phyloP scores from a whole-genome alignment of 495 filamentous ascomycete species.

The Penicillium egyptiacum region DNA sequence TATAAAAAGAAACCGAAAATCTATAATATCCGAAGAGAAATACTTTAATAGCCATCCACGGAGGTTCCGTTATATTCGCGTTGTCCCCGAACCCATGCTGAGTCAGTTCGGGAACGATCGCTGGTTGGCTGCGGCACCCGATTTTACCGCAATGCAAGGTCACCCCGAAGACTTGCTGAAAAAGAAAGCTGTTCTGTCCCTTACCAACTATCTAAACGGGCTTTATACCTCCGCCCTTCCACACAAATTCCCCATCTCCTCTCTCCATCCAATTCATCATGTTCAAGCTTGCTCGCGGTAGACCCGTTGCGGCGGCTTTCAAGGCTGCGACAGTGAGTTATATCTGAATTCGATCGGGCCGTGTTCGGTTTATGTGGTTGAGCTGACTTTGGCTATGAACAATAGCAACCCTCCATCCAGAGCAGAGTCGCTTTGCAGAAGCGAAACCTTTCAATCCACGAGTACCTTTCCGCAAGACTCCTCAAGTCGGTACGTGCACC shows the following conservation, averaged over 20 bases:
- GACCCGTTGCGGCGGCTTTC: slow-evolving; percentile 65
- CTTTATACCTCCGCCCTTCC: slow-evolving; percentile 21
- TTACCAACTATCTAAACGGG: slow-evolving; percentile 3
- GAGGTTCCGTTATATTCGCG: slow-evolving; percentile 35
- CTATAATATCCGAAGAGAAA: background rate
- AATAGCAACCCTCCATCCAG: slow-evolving; percentile 50
- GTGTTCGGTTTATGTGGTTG: slow-evolving; percentile 16
- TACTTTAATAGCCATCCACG: slow-evolving; percentile 9
- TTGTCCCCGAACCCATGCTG: slow-evolving; percentile 23
- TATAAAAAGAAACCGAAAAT: background rate
- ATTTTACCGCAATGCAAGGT: slow-evolving; percentile 31
- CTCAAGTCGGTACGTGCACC: slow-evolving; percentile 70
- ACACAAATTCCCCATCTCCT: slow-evolving; percentile 26
- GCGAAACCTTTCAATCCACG: slow-evolving; percentile 91
- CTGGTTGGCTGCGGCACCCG: slow-evolving; percentile 33
- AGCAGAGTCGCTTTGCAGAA: slow-evolving; percentile 60
- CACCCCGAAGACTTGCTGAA: slow-evolving; percentile 35
- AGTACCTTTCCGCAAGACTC: slow-evolving; percentile 90
- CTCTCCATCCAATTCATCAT: slow-evolving; percentile 45
- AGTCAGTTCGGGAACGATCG: slow-evolving; percentile 26
- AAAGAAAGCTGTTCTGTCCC: slow-evolving; percentile 45
- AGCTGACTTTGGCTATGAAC: slow-evolving; percentile 22
- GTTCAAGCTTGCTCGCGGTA: slow-evolving; percentile 72
- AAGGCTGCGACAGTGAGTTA: slow-evolving; percentile 60
- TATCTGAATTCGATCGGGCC: slow-evolving; percentile 20